phyloP scores from a whole-genome alignment of 441 rosid genomes.

The Euphorbia schlechtendalii region DNA sequence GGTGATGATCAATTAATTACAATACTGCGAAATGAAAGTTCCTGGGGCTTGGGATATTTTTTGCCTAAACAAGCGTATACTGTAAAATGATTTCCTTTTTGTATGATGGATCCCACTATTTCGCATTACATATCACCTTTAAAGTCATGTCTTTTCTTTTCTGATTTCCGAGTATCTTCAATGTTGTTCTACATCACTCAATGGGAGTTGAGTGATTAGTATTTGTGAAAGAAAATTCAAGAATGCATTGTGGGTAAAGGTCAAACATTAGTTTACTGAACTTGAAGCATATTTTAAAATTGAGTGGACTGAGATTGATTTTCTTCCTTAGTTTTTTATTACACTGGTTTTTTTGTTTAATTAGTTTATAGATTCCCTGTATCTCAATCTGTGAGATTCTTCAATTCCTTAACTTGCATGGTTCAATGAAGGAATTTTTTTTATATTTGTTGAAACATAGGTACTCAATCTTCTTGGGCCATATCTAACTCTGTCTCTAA shows the following conservation, averaged over 20 bases:
- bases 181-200: neutral
- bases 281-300: neutral
- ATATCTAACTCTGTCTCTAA: neutral
- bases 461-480: neutral
- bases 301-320: neutral
- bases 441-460: neutral
- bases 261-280: neutral
- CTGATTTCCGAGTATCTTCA: neutral
- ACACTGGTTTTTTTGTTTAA: neutral
- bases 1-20: conserved; percentile 30
- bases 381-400: neutral
- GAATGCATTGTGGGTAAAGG: neutral
- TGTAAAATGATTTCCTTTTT: neutral
- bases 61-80: too few relatives aligned
- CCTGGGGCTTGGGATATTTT: too few relatives aligned
- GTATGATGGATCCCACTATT: neutral
- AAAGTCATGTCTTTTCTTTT: neutral
- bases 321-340: neutral
- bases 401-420: neutral
- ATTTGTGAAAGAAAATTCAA: neutral
- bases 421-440: neutral
- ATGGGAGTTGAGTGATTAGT: neutral
- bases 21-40: too few relatives aligned
- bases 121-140: neutral
- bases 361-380: neutral